Base-by-base conservation (phyloP, 352 stramenopile genomes). In the Pythium guiyangense region DNA sequence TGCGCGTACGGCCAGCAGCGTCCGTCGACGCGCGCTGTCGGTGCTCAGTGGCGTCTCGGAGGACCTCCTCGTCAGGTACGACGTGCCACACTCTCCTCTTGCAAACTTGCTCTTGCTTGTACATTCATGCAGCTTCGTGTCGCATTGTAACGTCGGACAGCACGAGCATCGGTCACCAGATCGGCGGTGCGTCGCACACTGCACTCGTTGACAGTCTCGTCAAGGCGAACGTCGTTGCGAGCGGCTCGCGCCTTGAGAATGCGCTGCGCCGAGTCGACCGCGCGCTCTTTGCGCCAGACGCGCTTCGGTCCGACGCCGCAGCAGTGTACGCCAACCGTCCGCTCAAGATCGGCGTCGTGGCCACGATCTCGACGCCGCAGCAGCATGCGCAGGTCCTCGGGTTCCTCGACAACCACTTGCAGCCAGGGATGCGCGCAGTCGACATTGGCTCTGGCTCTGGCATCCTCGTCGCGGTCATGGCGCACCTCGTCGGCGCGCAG, bases 121-220 rank as follows among this genome's bases (percentile, higher is more conserved):
- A 35, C n/a, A 6, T 34, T 34, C 44, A 43, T 10, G 11, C 39
- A 44, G 4, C n/a, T 50, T 4, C 9, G 4, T 22, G 17, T 42
- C 20, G 17, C 22, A 22, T 25, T 9, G 6, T 17, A 2, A 8
- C 6, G 26, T 26, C n/a, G n/a, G 2, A 15, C 40, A 89, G 77
- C 57, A 90, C 83, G 20, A 91, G 78, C 57, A 92, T 94, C 51
- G 84, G 84, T 0, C 80, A 94, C 57, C 76, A 91, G 49, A 88
- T 94, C 54, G 84, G 82, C 12, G 84, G 84, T 10, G 60, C 79
- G 31, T 86, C 80, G 20, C 85, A 94, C 49, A 49, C 54, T 20
- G 65, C 67, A 42, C 67, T 94, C n/a, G 64, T 94, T 49, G 70
- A 92, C 54, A 93, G 81, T 61, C 73, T 94, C 35, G 76, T 94